Conservation (phyloP, 345 rosid species). For the Mangifera indica region DNA sequence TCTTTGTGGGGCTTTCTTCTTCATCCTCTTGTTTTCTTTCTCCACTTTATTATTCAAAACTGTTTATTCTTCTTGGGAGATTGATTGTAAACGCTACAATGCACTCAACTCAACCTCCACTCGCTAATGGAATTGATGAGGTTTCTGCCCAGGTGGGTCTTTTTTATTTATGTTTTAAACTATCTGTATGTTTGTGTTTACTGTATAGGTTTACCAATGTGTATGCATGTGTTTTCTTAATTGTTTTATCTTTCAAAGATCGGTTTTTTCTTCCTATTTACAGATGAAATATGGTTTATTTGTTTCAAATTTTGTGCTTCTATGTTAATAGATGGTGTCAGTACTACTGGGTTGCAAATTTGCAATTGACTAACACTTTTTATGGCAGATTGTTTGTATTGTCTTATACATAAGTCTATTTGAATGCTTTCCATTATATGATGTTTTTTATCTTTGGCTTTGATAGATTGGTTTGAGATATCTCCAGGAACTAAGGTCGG, state of each 20-base stretch:
- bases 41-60: background rate
- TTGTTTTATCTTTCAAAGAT: background rate
- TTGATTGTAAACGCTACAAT: slow-evolving; percentile 2
- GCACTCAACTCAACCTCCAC: slow-evolving; percentile 27
- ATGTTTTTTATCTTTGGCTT: background rate
- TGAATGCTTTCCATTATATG: background rate
- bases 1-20: background rate
- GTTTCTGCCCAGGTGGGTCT: slow-evolving; percentile 25
- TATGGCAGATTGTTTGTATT: background rate
- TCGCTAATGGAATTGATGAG: slow-evolving; percentile 18
- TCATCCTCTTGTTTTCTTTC: background rate
- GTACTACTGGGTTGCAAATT: background rate
- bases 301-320: background rate
- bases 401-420: background rate
- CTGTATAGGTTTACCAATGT: background rate
- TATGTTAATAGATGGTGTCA: background rate
- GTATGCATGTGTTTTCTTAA: background rate
- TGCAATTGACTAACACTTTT: background rate
- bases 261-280: background rate
- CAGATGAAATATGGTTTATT: background rate
- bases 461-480: background rate
- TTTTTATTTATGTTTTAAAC: background rate
- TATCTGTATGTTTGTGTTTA: background rate
- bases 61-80: background rate
- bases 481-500: background rate